phyloP scores from a whole-genome alignment of 257 asterid genomes.

The Plantago major region DNA sequence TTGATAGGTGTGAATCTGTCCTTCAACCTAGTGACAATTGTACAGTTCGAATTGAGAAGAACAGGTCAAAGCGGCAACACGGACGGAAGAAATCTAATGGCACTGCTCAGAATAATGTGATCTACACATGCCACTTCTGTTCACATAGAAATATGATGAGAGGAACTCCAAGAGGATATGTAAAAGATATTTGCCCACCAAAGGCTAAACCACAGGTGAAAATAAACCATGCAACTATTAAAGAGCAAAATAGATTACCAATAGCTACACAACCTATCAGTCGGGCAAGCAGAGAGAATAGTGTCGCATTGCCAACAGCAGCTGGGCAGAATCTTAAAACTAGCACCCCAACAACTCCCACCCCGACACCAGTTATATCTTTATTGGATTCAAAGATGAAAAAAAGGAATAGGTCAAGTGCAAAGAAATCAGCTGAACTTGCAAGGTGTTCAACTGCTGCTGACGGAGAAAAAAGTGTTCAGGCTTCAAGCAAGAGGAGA shows the following conservation, averaged over 20 bases:
- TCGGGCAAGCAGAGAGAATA: conserved; percentile 14
- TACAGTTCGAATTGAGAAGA: too few species aligned
- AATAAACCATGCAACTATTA: too few species aligned
- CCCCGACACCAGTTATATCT: conserved; percentile 18
- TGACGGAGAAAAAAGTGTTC: conserved; percentile 23
- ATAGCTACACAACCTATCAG: background rate
- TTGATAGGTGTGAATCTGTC: too few species aligned
- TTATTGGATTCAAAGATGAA: conserved; percentile 55
- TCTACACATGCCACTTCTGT: conserved; percentile 64
- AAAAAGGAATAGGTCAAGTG: conserved; percentile 24
- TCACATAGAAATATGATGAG: too few species aligned
- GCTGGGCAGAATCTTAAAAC: conserved; percentile 24
- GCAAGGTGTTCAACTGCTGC: conserved; percentile 15
- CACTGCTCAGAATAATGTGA: conserved; percentile 52
- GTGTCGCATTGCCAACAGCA: conserved; percentile 25
- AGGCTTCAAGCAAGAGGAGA: conserved; percentile 48
- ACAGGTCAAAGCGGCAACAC: too few species aligned
- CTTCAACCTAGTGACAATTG: too few species aligned
- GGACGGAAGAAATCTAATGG: too few species aligned
- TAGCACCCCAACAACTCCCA: conserved; percentile 42
- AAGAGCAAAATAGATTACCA: conserved; percentile 15
- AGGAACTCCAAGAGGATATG: too few species aligned
- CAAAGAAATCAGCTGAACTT: conserved; percentile 32
- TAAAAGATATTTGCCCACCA: too few species aligned
- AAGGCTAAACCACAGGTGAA: too few species aligned